Conservation (phyloP, 257 asterid species). For the Solanum corneliomulleri region DNA sequence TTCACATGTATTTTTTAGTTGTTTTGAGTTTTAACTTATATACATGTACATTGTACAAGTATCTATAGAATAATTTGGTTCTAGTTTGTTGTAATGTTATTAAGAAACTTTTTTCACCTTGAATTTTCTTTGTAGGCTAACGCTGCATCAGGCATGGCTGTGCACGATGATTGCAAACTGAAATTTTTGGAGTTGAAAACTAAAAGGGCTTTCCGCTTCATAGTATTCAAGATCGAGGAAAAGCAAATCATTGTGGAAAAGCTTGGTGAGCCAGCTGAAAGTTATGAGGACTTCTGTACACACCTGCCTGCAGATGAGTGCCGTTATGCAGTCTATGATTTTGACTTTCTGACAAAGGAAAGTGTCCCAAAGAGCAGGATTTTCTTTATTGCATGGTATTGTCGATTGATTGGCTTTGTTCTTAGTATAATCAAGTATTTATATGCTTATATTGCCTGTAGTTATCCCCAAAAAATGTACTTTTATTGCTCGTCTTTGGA, state of each 20-base stretch:
- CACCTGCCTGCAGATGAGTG: constrained; percentile 1
- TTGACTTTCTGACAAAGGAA: not conserved
- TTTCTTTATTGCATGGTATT: not conserved
- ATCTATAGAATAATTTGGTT: not conserved
- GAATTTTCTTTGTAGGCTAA: not conserved
- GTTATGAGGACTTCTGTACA: constrained; percentile 1
- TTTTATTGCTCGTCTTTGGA: not conserved
- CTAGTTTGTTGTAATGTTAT: not conserved
- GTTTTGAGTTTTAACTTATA: not conserved
- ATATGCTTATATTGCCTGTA: not conserved
- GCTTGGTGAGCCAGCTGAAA: constrained; percentile 1
- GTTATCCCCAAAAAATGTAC: not conserved
- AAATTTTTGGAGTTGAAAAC: not conserved
- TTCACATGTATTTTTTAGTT: not conserved
- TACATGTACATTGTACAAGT: not conserved
- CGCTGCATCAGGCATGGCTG: not conserved
- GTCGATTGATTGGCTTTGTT: not conserved
- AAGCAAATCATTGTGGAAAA: constrained; percentile 2
- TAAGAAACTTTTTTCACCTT: not conserved
- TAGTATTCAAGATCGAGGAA: not conserved
- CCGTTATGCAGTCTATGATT: not conserved
- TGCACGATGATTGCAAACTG: constrained; percentile 1
- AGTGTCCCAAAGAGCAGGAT: constrained; percentile 2
- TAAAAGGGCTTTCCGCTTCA: not conserved
- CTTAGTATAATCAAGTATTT: not conserved